Evolutionary conservation across 306 rosid genomes (phyloP), one percentile per base, ranked within the genome.

Genomic region (Vigna unguiculata): DNA sequence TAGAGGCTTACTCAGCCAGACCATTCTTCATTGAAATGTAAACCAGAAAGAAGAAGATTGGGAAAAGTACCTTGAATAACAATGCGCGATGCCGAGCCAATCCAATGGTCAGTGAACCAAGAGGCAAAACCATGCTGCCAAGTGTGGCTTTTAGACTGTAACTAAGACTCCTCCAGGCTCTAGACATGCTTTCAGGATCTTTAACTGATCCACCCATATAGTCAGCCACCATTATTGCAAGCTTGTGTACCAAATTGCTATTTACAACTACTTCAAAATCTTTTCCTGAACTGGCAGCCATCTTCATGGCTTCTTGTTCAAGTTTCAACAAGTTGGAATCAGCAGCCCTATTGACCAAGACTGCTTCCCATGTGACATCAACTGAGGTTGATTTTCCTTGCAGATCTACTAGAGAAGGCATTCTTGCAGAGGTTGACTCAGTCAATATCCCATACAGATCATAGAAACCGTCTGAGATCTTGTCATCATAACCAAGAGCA

Each of bases 21-120:
- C 45, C 22, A 36, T 55, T 71, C 68, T 75, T 63, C 69, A 40
- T 65, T 58, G 28, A 71, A 65, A 58, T 65, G 78, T 62, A 78
- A 52, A 72, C 53, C 36, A 68, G 57, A 49, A 40, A 80, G 34
- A 32, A 71, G 47, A 75, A 73, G 69, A 66, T 11, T 2, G 16
- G 53, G 62, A 53, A 67, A 81, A 62, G 72, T 79, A 96, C 99
- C 99, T 96, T 96, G 85, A 92, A 92, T 82, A 96, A 80, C 83
- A 96, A 91, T 53, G 99, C 97, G 19, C 99, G 98, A 87, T 96
- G 99, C 51, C 98, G 93, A 79, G 99, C 98, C 91, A 96, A 86
- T 77, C 99, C 99, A 64, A 91, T 77, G 58, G 89, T 92, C 55
- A 96, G 79, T 61, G 97, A 96, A 77, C 99, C 99, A 51, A 96